Evolutionary conservation across 208 protist species (phyloP).

Genomic region (Wallacemonas sp.): DNA sequence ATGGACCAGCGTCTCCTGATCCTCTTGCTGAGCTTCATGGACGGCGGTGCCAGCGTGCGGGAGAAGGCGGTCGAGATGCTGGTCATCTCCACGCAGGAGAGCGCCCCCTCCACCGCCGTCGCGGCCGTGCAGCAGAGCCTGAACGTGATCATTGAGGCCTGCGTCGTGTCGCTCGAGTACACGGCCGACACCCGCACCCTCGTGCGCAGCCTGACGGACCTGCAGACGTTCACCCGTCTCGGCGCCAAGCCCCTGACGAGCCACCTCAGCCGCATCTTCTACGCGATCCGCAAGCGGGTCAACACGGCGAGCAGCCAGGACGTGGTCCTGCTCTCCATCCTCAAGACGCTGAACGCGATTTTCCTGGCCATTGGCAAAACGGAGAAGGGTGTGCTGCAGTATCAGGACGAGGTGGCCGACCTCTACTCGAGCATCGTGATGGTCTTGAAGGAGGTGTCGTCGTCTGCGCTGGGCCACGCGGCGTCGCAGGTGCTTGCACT

Average conservation of each 20-base stretch:
- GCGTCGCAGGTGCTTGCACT: slow-evolving; percentile 80
- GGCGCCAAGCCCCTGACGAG: slow-evolving; percentile 66
- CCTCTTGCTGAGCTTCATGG: slow-evolving; percentile 81
- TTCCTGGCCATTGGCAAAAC: slow-evolving; percentile 54
- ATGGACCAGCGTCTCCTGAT: slow-evolving; percentile 75
- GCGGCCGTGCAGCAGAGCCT: slow-evolving; percentile 74
- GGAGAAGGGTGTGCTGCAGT: slow-evolving; percentile 66
- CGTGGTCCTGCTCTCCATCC: slow-evolving; percentile 67
- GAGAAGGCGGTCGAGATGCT: slow-evolving; percentile 86
- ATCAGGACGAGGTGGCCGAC: slow-evolving; percentile 82
- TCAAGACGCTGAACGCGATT: slow-evolving; percentile 80
- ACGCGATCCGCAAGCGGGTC: slow-evolving; percentile 71
- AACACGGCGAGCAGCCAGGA: slow-evolving; percentile 62
- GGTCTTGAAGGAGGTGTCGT: slow-evolving; percentile 70
- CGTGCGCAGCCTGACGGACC: slow-evolving; percentile 77
- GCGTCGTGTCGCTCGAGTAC: slow-evolving; percentile 85
- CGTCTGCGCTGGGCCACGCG: slow-evolving; percentile 68
- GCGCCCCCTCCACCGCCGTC: slow-evolving; percentile 6
- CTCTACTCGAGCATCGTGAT: slow-evolving; percentile 69
- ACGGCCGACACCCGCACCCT: slow-evolving; percentile 71
- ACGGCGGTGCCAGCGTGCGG: slow-evolving; percentile 62
- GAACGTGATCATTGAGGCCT: slow-evolving; percentile 78
- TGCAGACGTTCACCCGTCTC: slow-evolving; percentile 82
- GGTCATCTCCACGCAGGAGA: slow-evolving; percentile 63
- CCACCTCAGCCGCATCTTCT: slow-evolving; percentile 84